phyloP scores from a whole-genome alignment of 257 asterid genomes.

The Fraxinus quadrangulata region DNA sequence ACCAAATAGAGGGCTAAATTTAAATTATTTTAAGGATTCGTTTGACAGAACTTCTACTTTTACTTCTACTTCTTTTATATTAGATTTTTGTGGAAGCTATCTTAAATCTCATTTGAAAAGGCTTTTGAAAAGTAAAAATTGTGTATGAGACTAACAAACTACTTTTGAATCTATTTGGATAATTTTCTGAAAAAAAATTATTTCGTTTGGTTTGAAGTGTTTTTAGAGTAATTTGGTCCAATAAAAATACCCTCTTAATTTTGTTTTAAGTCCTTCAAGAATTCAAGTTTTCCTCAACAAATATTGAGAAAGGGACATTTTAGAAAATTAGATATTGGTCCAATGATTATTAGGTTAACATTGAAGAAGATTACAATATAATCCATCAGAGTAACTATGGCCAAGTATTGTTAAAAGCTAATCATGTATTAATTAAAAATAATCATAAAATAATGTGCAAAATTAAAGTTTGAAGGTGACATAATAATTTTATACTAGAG shows the following conservation, averaged over 20 bases:
- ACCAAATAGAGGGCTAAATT: too few relatives aligned
- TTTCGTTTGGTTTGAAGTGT: too few relatives aligned
- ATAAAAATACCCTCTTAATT: neutral
- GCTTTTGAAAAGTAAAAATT: too few relatives aligned
- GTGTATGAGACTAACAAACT: too few relatives aligned
- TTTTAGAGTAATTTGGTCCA: too few relatives aligned
- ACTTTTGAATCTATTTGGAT: too few relatives aligned
- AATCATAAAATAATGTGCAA: conserved; percentile 18
- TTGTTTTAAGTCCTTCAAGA: neutral
- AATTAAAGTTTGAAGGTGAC: conserved; percentile 22
- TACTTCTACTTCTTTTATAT: too few relatives aligned
- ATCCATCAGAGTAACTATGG: conserved; percentile 23
- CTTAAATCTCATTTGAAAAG: too few relatives aligned
- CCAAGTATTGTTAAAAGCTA: conserved; percentile 27
- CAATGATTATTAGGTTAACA: conserved; percentile 16
- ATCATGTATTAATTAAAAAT: conserved; percentile 2
- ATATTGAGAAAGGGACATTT: neutral
- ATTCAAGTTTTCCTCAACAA: neutral
- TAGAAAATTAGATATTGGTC: neutral
- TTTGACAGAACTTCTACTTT: too few relatives aligned
- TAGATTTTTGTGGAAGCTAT: too few relatives aligned
- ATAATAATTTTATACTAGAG: neutral
- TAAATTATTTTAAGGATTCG: too few relatives aligned
- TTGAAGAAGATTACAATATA: conserved; percentile 15
- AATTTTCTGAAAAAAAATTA: too few relatives aligned